Evolutionary conservation across 257 asterid genomes (phyloP).

Genomic region (Ligustrum vulgare): DNA sequence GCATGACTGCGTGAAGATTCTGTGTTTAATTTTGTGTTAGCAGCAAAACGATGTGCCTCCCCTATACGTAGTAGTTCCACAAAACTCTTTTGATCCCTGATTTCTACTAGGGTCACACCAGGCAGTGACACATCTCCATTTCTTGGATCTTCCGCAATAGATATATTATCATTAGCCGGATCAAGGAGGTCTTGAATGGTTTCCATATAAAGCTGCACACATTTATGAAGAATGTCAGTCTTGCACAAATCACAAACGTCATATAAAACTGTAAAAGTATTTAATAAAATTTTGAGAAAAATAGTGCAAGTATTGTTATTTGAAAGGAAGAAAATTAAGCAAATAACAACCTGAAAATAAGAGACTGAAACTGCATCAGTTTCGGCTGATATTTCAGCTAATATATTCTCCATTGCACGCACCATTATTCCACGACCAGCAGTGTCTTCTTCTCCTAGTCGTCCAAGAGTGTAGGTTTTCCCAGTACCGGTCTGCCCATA

Average conservation of each 20-base stretch:
- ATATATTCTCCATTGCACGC: slow-evolving; percentile 88
- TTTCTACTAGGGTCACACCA: slow-evolving; percentile 69
- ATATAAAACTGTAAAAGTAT: slow-evolving; percentile 7
- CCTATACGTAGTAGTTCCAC: slow-evolving; percentile 67
- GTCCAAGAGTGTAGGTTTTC: slow-evolving; percentile 86
- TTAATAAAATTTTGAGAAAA: slow-evolving; percentile 5
- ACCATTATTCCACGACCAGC: slow-evolving; percentile 89
- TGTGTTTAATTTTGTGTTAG: slow-evolving; percentile 81
- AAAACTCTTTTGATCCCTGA: slow-evolving; percentile 69
- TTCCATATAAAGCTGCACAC: slow-evolving; percentile 85
- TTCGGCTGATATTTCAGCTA: slow-evolving; percentile 57
- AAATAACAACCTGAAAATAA: slow-evolving; percentile 69
- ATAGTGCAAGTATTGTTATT: slow-evolving; percentile 7
- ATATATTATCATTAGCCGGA: slow-evolving; percentile 69
- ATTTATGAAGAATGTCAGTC: slow-evolving; percentile 16
- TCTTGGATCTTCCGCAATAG: slow-evolving; percentile 76
- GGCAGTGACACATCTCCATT: slow-evolving; percentile 88
- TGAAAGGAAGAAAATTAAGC: neutral
- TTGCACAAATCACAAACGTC: neutral
- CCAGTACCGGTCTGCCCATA: slow-evolving; percentile 98
- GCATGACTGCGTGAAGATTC: slow-evolving; percentile 98
- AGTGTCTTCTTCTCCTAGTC: slow-evolving; percentile 78
- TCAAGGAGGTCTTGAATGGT: slow-evolving; percentile 80
- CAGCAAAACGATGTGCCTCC: slow-evolving; percentile 84
- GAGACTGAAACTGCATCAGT: slow-evolving; percentile 69